Evolutionary conservation across 1,284 basidiomycete species (phyloP).

Genomic region (Tremellales sp.): DNA sequence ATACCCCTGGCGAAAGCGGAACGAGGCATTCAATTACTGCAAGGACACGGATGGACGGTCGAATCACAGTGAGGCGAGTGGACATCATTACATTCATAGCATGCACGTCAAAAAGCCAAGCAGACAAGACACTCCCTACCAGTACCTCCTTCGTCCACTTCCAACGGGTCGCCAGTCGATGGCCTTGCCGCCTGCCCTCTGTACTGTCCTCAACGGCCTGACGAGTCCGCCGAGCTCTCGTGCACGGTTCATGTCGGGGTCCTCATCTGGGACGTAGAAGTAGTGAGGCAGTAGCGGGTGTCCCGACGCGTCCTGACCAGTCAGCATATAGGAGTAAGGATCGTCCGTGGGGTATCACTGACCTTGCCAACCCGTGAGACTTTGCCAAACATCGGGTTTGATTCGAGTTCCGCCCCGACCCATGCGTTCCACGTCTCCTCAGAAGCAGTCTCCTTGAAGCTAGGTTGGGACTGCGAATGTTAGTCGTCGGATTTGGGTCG

Average conservation of each 20-base stretch:
- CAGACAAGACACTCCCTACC: background rate
- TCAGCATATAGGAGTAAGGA: background rate
- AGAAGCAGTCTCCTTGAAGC: constrained; percentile 32
- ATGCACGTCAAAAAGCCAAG: background rate
- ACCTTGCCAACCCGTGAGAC: constrained; percentile 48
- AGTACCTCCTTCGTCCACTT: constrained; percentile 30
- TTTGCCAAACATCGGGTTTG: constrained; percentile 47
- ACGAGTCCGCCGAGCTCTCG: constrained; percentile 46
- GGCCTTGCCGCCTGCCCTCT: constrained; percentile 44
- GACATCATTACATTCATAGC: background rate
- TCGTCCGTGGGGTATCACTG: too few relatives aligned
- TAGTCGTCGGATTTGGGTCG: constrained; percentile 1
- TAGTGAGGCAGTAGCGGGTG: constrained; percentile 46
- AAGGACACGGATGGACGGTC: constrained; percentile 22
- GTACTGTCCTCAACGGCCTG: constrained; percentile 44
- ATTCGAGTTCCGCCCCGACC: constrained; percentile 32
- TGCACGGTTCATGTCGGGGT: constrained; percentile 42
- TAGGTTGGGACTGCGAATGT: constrained; percentile 42
- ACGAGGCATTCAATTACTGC: constrained; percentile 16
- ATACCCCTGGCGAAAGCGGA: constrained; percentile 21
- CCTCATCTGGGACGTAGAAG: constrained; percentile 45
- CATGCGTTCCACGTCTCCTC: constrained; percentile 41
- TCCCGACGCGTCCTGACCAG: constrained; percentile 41
- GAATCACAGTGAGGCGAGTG: background rate
- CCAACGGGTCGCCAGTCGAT: constrained; percentile 50